Conservation (phyloP, 2,329 filamentous ascomycete species). For the Magnaporthales sp. region DNA sequence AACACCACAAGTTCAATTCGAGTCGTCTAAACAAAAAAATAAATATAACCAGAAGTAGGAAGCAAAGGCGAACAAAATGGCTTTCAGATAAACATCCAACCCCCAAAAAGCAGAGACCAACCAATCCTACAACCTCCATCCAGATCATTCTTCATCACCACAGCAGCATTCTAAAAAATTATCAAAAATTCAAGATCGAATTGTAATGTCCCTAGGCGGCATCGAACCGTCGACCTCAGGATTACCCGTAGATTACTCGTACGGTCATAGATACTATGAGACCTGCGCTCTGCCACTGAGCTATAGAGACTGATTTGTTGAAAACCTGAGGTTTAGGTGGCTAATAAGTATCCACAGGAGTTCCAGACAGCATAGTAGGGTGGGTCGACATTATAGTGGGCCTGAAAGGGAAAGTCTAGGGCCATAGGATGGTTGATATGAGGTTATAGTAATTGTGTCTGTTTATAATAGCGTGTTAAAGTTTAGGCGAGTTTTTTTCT, state of each 20-base stretch:
- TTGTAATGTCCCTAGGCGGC: not conserved
- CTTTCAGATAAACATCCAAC: too few relatives aligned
- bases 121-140: too few relatives aligned
- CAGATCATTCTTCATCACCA: too few relatives aligned
- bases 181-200: not conserved
- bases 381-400: not conserved
- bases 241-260: not conserved
- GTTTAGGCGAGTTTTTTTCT: too few relatives aligned
- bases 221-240: not conserved
- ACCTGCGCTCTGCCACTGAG: not conserved
- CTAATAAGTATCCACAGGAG: not conserved
- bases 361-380: not conserved
- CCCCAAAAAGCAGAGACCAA: too few relatives aligned
- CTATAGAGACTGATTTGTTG: not conserved
- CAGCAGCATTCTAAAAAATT: too few relatives aligned
- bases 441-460: too few relatives aligned
- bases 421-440: too few relatives aligned
- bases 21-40: not conserved
- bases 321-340: rapidly evolving
- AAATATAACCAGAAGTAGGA: not conserved
- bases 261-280: not conserved
- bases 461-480: too few relatives aligned
- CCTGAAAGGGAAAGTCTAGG: too few relatives aligned
- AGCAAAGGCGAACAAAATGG: not conserved
- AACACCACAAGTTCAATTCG: not conserved